Percentiles rank a stretch among this genome's conserved stretches.
Evolutionary conservation across 192 early-diverging fungal genomes (phyloP).

Genomic region (Entrophospora sp.): DNA sequence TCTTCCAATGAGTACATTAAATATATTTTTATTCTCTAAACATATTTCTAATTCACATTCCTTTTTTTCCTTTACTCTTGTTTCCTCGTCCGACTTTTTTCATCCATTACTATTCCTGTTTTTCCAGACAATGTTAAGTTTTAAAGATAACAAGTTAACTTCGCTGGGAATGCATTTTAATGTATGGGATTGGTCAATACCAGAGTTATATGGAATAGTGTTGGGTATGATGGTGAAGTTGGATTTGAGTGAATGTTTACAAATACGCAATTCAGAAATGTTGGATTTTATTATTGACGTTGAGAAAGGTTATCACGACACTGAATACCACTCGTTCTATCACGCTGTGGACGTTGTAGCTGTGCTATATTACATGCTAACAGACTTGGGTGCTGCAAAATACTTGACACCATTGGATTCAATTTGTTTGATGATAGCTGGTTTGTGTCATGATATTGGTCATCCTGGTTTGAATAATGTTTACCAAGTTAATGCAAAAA

Average conservation of each 20-base stretch:
- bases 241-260: constrained; percentile 51
- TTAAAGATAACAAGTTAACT: constrained; percentile 32
- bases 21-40: too few species aligned
- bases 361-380: constrained; percentile 72
- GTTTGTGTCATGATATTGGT: constrained; percentile 84
- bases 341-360: constrained; percentile 86
- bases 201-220: constrained; percentile 78
- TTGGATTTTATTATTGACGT: constrained; percentile 83
- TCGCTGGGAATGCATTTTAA: constrained; percentile 40
- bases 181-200: constrained; percentile 52
- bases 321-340: constrained; percentile 87
- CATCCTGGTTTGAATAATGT: constrained; percentile 89
- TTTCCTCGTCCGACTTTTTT: background rate
- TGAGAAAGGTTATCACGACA: constrained; percentile 70
- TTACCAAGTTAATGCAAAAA: constrained; percentile 80
- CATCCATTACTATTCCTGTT: background rate
- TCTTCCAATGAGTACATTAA: too few species aligned
- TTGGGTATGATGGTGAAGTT: constrained; percentile 67
- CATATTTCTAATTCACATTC: background rate
- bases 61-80: background rate
- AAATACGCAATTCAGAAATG: constrained; percentile 53
- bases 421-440: constrained; percentile 70
- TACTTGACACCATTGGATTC: constrained; percentile 65
- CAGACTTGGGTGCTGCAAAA: constrained; percentile 54
- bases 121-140: constrained; percentile 41